phyloP scores from a whole-genome alignment of 176 grass and related monocot species.

The Miscanthus lutarioriparius region DNA sequence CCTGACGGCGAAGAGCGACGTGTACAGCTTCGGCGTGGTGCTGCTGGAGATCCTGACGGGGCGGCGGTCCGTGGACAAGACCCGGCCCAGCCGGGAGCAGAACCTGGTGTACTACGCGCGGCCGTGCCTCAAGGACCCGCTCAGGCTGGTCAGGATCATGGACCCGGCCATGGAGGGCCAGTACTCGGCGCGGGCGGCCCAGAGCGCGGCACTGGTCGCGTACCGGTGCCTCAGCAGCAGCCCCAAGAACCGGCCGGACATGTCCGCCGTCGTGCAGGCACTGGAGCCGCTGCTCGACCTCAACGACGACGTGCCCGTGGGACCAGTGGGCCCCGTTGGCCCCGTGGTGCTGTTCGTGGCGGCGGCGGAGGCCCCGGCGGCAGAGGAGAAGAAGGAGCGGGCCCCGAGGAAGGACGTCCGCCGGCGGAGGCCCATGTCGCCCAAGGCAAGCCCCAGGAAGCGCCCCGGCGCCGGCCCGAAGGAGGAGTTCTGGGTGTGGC shows the following conservation, averaged over 20 bases:
- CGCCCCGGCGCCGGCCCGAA: slow-evolving; percentile 1
- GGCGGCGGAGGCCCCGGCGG: slow-evolving; percentile 32
- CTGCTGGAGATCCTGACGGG: slow-evolving; percentile 77
- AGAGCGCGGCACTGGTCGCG: slow-evolving; percentile 65
- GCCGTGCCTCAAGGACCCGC: slow-evolving; percentile 60
- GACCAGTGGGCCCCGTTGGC: slow-evolving; percentile 34
- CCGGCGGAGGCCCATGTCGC: slow-evolving; percentile 43
- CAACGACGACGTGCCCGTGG: slow-evolving; percentile 50
- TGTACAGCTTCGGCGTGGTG: slow-evolving; percentile 92
- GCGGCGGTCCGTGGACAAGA: slow-evolving; percentile 72
- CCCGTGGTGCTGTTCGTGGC: slow-evolving; percentile 71
- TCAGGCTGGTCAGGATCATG: slow-evolving; percentile 61
- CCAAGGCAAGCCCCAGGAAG: slow-evolving; percentile 46
- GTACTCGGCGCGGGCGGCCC: slow-evolving; percentile 70
- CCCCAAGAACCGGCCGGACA: slow-evolving; percentile 78
- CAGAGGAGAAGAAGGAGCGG: slow-evolving; percentile 46
- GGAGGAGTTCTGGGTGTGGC: slow-evolving; percentile 66
- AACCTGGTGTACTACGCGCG: slow-evolving; percentile 85
- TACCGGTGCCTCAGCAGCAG: slow-evolving; percentile 72
- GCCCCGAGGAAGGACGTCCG: slow-evolving; percentile 21
- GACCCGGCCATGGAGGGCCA: slow-evolving; percentile 68
- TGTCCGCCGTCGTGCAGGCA: slow-evolving; percentile 66
- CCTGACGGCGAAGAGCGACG: slow-evolving; percentile 76
- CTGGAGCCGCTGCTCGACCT: slow-evolving; percentile 73
- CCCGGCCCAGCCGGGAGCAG: slow-evolving; percentile 62